A percentile compares a stretch with the other conserved stretches of the same genome.
phyloP scores from a whole-genome alignment of 768 basidiomycete genomes.

The Xanthoconium stramineum region DNA sequence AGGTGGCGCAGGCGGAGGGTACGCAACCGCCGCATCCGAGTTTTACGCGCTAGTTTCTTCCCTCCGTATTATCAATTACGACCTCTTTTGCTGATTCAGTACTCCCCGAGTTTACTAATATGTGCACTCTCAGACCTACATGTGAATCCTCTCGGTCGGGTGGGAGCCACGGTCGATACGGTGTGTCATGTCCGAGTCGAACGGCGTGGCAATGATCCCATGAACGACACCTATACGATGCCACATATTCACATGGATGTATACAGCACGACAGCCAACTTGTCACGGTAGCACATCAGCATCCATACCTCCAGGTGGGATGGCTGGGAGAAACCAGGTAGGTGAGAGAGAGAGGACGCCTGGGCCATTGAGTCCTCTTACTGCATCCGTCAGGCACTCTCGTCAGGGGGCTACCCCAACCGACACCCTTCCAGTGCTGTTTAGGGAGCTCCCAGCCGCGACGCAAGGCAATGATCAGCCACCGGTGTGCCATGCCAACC shows the following conservation, averaged over 20 bases:
- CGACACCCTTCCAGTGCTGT: too few relatives aligned
- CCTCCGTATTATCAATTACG: slow-evolving; percentile 64
- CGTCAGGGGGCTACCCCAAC: too few relatives aligned
- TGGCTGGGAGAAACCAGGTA: too few relatives aligned
- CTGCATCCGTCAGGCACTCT: too few relatives aligned
- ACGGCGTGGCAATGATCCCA: slow-evolving; percentile 5
- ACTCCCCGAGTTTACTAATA: not conserved
- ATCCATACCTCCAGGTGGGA: not conserved
- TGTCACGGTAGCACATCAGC: not conserved
- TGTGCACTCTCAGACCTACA: not conserved
- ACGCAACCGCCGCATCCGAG: slow-evolving; percentile 35
- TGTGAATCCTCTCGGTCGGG: not conserved
- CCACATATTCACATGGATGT: slow-evolving; percentile 2
- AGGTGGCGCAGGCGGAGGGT: slow-evolving; percentile 33
- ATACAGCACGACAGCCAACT: not conserved
- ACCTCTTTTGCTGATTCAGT: slow-evolving; percentile 56
- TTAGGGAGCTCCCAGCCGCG: too few relatives aligned
- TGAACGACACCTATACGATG: not conserved
- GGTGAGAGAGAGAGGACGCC: too few relatives aligned
- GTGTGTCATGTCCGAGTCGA: not conserved
- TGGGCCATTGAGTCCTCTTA: too few relatives aligned
- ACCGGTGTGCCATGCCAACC: too few relatives aligned
- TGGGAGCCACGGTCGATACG: not conserved
- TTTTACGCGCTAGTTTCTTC: slow-evolving; percentile 57
- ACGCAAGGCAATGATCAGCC: too few relatives aligned